phyloP scores from a whole-genome alignment of 306 rosid genomes.

The Prunus fruticosa region DNA sequence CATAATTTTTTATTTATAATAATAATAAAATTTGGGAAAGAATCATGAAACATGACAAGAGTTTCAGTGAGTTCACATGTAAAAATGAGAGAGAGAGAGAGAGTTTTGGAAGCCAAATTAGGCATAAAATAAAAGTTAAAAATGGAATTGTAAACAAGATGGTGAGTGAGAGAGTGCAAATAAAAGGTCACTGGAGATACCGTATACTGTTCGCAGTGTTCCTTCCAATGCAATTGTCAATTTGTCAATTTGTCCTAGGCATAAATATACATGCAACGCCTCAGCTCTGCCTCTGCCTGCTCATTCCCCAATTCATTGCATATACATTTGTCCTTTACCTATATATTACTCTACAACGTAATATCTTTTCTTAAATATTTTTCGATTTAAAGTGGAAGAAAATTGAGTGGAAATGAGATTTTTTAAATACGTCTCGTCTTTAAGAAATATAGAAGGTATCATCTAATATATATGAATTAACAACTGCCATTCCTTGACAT shows the following conservation, averaged over 20 bases:
- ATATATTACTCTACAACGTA: too few relatives aligned
- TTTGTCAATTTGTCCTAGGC: constrained; percentile 4
- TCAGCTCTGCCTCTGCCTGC: not conserved
- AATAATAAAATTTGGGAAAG: too few relatives aligned
- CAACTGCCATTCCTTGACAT: not conserved
- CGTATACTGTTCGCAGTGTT: not conserved
- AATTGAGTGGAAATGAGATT: too few relatives aligned
- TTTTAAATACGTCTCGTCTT: too few relatives aligned
- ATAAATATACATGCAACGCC: not conserved
- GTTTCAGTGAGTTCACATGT: not conserved
- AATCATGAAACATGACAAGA: too few relatives aligned
- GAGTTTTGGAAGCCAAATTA: not conserved
- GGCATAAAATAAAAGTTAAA: not conserved
- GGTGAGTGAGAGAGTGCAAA: not conserved
- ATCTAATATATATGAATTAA: not conserved
- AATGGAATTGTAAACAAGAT: not conserved
- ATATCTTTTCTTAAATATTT: too few relatives aligned
- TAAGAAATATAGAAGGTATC: too few relatives aligned
- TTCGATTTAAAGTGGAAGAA: too few relatives aligned
- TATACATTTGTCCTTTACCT: too few relatives aligned
- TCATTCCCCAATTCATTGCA: not conserved
- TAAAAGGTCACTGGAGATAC: not conserved
- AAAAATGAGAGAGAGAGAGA: too few relatives aligned
- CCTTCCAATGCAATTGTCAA: constrained; percentile 26
- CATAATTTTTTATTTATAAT: too few relatives aligned